Conservation (phyloP, 164 flowering plant genomes). For the Stephania japonica region DNA sequence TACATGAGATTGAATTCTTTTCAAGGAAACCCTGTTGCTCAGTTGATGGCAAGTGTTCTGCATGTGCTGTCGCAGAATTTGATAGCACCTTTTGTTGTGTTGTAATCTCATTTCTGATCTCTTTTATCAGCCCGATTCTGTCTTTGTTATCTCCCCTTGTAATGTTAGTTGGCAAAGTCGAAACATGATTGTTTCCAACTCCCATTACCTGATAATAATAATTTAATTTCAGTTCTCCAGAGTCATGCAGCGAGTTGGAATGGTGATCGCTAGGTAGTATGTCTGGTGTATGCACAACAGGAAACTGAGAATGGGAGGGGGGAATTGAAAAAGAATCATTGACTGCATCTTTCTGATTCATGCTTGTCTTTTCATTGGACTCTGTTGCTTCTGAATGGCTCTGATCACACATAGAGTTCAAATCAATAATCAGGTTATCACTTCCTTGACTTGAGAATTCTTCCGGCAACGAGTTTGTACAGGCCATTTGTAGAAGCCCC, state of each 20-base stretch:
- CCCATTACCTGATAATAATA: conserved; percentile 12
- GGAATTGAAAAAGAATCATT: conserved; percentile 8
- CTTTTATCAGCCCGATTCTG: background rate
- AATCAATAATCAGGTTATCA: conserved; percentile 13
- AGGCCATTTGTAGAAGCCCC: conserved; percentile 24
- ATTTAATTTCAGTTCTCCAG: conserved; percentile 18
- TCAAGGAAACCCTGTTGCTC: conserved; percentile 6
- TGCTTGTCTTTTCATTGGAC: conserved; percentile 5
- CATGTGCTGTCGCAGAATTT: background rate
- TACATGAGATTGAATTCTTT: conserved; percentile 9
- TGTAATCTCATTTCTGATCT: conserved; percentile 2
- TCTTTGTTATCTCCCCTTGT: conserved; percentile 6
- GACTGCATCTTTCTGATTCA: conserved; percentile 10
- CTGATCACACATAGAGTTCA: conserved; percentile 11
- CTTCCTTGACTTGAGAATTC: conserved; percentile 21
- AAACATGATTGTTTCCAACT: conserved; percentile 28
- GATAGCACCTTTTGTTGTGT: background rate
- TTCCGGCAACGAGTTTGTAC: conserved; percentile 15
- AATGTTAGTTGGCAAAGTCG: conserved; percentile 23
- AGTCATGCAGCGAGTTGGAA: conserved; percentile 17
- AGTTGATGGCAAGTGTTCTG: background rate
- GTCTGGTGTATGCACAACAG: conserved; percentile 1
- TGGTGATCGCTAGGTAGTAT: conserved; percentile 19
- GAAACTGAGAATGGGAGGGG: conserved; percentile 9
- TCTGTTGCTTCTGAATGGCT: conserved; percentile 14